Evolutionary conservation across 2,329 filamentous ascomycete genomes (phyloP).

Genomic region (Gremmenia infestans): DNA sequence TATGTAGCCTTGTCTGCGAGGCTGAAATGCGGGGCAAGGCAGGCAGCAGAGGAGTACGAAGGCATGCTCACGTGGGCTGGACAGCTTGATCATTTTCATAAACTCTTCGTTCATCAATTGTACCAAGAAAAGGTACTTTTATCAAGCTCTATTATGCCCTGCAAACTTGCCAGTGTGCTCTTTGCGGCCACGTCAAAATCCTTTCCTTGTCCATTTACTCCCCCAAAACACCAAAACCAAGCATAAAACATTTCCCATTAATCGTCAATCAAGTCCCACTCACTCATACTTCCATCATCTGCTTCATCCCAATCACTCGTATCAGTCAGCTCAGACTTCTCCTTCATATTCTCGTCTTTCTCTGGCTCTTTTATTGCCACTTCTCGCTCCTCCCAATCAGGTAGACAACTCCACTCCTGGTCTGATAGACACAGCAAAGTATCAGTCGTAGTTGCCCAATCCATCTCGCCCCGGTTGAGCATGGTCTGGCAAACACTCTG

Average conservation of each 20-base stretch:
- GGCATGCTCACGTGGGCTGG: neutral
- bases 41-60: neutral
- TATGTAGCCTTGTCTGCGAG: slow-evolving; percentile 1
- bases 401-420: slow-evolving; percentile 55
- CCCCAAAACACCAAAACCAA: neutral
- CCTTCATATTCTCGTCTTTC: neutral
- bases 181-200: no score
- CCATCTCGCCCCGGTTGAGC: neutral
- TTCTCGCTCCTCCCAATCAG: slow-evolving; percentile 47
- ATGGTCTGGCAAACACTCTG: neutral
- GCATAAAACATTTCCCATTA: neutral
- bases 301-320: neutral
- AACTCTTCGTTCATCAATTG: neutral
- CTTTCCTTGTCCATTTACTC: neutral
- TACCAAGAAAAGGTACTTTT: neutral
- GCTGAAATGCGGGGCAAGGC: slow-evolving; percentile 3
- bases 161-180: no score
- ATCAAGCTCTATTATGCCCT: no score
- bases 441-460: slow-evolving; percentile 24
- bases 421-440: slow-evolving; percentile 46
- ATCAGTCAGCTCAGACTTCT: neutral
- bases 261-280: neutral
- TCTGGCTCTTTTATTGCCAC: neutral
- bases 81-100: neutral
- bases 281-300: neutral